Evolutionary conservation across 2,329 filamentous ascomycete genomes (phyloP), one percentile per base, ranked within the genome.

Genomic region (Dissoconium aciculare): DNA sequence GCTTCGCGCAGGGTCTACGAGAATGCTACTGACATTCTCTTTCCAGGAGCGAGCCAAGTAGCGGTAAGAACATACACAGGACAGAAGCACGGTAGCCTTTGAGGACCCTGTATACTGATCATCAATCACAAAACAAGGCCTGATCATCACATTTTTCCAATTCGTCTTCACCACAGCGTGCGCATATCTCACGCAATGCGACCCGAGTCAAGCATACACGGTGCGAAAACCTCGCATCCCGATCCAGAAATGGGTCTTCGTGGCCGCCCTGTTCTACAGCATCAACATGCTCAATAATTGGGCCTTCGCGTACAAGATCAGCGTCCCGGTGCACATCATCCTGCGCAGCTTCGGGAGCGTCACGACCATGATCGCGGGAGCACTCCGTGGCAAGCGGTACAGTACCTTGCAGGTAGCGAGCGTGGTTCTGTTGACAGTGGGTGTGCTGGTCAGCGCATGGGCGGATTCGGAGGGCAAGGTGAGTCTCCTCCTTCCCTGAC

Each of bases 211-310:
- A 5, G 75, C 77, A 0, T 71, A 83, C 40, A 87, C 81, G 47
- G 56, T 95, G 26, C 72, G 71, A 34, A 71, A 71, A 11, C 84
- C 85, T 42, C 74, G 72, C 30, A 82, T 95, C 3, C 89, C 89
- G 0, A 63, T 95, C 32, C 67, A 67, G 28, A 78, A 82, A 51
- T 95, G 89, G 85, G 52, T 81, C 29, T 64, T 87, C 48, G 94
- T 92, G 51, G 93, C 93, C 25, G 62, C 78, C 3, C 70, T 94
- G 44, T 95, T 95, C 58, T 89, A 92, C 54, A 70, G 71, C 39
- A 89, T 98, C 58, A 98, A 95, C 48, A 73, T 95, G 35, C 61
- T 98, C 50, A 98, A 98, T 59, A 98, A 98, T 49, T 87, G 87
- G 64, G 89, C 87, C 5, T 98, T 98, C 55, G 85, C 83, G 39